phyloP scores from a whole-genome alignment of 441 rosid species.

The Croton laevigatus region DNA sequence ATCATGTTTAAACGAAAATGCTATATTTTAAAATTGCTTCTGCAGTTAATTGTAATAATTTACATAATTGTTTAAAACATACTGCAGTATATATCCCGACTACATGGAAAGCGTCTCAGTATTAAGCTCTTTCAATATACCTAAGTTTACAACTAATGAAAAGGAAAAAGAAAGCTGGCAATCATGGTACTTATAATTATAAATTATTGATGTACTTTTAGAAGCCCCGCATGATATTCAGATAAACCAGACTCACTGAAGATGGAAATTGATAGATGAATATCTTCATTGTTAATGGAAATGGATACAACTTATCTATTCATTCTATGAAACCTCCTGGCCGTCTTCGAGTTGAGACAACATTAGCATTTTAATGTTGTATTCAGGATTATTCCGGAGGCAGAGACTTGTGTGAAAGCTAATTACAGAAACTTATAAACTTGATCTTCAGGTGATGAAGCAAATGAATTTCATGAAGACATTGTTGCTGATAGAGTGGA shows the following conservation, averaged over 20 bases:
- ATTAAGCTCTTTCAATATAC: not conserved
- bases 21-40: not conserved
- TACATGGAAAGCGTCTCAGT: not conserved
- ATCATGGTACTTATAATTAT: not conserved
- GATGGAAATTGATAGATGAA: not conserved
- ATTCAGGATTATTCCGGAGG: not conserved
- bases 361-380: not conserved
- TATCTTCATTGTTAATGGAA: not conserved
- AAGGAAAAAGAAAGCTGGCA: not conserved
- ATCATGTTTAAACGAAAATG: not conserved
- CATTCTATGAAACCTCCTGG: not conserved
- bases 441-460: conserved; percentile 35
- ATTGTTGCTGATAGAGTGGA: conserved; percentile 28
- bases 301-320: not conserved
- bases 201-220: not conserved
- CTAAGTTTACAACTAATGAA: not conserved
- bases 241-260: not conserved
- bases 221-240: not conserved
- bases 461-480: conserved; percentile 24
- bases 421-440: conserved; percentile 6
- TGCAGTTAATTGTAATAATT: not conserved
- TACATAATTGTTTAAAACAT: not conserved
- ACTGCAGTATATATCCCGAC: not conserved
- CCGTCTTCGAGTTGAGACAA: not conserved
- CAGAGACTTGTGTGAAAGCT: conserved; percentile 7